A percentile compares a stretch with the other conserved stretches of the same genome.
Conservation (phyloP, 78 protist genomes). For the Protostelium mycophagum region DNA sequence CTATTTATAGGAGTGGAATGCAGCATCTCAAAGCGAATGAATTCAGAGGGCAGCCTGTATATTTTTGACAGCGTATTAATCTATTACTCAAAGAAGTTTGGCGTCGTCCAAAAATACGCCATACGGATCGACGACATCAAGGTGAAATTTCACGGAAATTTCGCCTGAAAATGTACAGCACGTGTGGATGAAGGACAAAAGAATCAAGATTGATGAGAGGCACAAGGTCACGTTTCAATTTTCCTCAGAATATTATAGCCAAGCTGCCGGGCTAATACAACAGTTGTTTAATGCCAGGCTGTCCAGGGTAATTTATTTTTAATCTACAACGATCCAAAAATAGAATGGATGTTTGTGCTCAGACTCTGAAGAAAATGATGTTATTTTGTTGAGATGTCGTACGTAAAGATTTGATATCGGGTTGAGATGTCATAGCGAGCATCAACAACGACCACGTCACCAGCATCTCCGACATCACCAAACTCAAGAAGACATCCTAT, state of each 20-base stretch:
- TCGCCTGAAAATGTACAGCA: neutral
- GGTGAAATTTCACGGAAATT: neutral
- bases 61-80: neutral
- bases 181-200: neutral
- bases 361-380: too few relatives aligned
- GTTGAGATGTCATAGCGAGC: too few relatives aligned
- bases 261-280: too few relatives aligned
- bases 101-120: neutral
- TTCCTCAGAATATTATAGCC: neutral
- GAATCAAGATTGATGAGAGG: neutral
- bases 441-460: too few relatives aligned
- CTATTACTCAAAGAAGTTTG: neutral
- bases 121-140: neutral
- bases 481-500: neutral
- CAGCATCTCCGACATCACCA: neutral
- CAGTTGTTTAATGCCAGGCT: too few relatives aligned
- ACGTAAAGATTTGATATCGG: too few relatives aligned
- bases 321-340: too few relatives aligned
- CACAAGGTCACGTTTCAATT: neutral
- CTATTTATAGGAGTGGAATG: neutral
- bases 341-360: too few relatives aligned
- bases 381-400: too few relatives aligned
- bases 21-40: neutral
- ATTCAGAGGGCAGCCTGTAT: neutral
- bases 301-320: too few relatives aligned